Conservation (phyloP, 1,284 basidiomycete genomes). For the Ustilago sp. region DNA sequence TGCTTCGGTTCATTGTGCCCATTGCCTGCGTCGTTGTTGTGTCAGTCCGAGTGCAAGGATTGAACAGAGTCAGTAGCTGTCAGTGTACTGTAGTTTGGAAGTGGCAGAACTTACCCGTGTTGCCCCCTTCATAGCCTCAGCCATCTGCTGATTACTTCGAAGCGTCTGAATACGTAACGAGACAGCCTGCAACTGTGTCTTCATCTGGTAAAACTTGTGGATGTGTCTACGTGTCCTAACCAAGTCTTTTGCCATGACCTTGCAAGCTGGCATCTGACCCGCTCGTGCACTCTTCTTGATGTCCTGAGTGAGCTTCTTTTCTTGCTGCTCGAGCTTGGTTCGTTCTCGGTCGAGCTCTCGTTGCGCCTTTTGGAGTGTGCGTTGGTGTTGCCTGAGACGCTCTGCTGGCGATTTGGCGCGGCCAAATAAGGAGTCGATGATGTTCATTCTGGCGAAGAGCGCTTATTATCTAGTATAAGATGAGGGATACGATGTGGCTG, state of each 20-base stretch:
- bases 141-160: conserved; percentile 98
- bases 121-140: conserved; percentile 97
- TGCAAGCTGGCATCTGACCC: conserved; percentile 88
- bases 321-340: conserved; percentile 89
- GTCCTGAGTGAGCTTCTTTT: conserved; percentile 75
- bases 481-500: no score
- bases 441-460: conserved; percentile 34
- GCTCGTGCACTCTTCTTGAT: conserved; percentile 96
- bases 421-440: conserved; percentile 76
- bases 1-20: conserved; percentile 95
- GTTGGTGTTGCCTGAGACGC: conserved; percentile 93
- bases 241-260: conserved; percentile 98
- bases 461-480: no score
- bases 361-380: conserved; percentile 93
- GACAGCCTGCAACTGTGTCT: conserved; percentile 96
- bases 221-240: conserved; percentile 94
- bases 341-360: conserved; percentile 96
- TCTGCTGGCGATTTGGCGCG: conserved; percentile 94
- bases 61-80: neutral
- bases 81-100: neutral
- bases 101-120: conserved; percentile 76
- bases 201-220: conserved; percentile 99
- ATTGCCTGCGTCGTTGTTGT: conserved; percentile 77
- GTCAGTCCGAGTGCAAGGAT: neutral
- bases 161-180: conserved; percentile 95